Conservation (phyloP, 2,329 filamentous ascomycete species). For the Penicillium rolfsii region DNA sequence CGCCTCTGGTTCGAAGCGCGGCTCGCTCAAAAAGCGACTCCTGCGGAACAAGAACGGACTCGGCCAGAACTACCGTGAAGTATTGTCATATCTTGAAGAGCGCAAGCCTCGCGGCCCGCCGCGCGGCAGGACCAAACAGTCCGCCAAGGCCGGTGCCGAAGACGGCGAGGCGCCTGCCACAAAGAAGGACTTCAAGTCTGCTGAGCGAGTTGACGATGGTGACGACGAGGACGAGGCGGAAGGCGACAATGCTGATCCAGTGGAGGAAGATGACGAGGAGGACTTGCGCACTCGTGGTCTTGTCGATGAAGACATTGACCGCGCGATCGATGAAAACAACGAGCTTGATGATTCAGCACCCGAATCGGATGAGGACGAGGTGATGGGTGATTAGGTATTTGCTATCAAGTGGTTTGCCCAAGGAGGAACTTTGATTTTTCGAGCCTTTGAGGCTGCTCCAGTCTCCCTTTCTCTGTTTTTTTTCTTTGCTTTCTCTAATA, state of each 20-base stretch:
- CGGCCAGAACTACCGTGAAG: constrained; percentile 82
- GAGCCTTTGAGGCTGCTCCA: constrained; percentile 15
- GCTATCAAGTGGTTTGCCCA: background rate
- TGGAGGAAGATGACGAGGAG: constrained; percentile 49
- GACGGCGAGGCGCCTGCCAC: constrained; percentile 23
- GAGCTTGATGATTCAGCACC: constrained; percentile 32
- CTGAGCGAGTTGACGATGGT: constrained; percentile 50
- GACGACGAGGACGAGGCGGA: constrained; percentile 40
- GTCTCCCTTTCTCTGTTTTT: constrained; percentile 10
- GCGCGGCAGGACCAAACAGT: constrained; percentile 41
- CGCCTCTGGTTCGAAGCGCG: constrained; percentile 59
- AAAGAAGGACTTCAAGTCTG: constrained; percentile 38
- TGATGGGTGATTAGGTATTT: constrained; percentile 46
- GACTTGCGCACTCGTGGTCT: constrained; percentile 42
- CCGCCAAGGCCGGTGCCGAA: constrained; percentile 21
- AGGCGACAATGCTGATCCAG: constrained; percentile 35
- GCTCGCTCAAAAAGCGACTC: constrained; percentile 70
- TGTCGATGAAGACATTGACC: constrained; percentile 46
- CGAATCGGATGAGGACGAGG: constrained; percentile 45
- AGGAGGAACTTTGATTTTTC: constrained; percentile 24
- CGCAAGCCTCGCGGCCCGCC: constrained; percentile 50
- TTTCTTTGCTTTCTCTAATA: constrained; percentile 7
- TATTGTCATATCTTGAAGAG: constrained; percentile 78
- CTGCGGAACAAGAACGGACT: constrained; percentile 78
- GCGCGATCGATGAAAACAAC: constrained; percentile 35